These are phyloP conservation scores for Diphasiastrum complanatum DNA, from an alignment of 83 land plant species.

Conservation along the genomic window DNA sequence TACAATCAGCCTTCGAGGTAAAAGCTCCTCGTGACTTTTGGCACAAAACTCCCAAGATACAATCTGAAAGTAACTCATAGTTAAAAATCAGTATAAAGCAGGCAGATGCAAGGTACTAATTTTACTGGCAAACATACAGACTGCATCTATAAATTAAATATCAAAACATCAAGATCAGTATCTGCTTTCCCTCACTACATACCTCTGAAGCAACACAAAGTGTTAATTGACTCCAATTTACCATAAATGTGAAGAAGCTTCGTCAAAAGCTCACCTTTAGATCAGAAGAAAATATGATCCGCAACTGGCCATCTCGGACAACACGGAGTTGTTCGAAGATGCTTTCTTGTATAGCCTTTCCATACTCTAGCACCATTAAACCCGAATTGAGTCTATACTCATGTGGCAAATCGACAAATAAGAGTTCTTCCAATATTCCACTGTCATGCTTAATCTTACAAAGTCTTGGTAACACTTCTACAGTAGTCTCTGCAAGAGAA, in stretches of 20 bases:
- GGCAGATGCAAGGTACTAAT: too few relatives aligned
- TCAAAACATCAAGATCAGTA: too few relatives aligned
- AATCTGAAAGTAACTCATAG: too few relatives aligned
- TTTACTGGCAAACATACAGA: too few relatives aligned
- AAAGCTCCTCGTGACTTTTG: conserved; percentile 11
- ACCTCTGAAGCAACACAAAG: too few relatives aligned
- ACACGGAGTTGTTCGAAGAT: conserved; percentile 97
- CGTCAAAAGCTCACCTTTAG: too few relatives aligned
- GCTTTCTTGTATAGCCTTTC: conserved; percentile 81
- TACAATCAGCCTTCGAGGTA: conserved; percentile 11
- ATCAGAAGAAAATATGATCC: conserved; percentile 72
- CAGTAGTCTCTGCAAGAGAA: conserved; percentile 58
- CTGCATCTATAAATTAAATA: too few relatives aligned
- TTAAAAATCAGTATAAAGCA: too few relatives aligned
- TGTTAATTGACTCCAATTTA: too few relatives aligned
- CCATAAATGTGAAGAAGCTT: too few relatives aligned
- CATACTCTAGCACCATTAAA: conserved; percentile 65
- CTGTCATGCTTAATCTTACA: conserved; percentile 76
- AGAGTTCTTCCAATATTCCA: conserved; percentile 73
- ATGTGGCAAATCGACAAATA: conserved; percentile 68
- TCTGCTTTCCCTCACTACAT: too few relatives aligned
- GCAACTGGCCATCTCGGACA: conserved; percentile 85
- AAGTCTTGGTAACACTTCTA: conserved; percentile 79
- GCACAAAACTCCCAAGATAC: conserved; percentile 17
- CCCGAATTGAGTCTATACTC: conserved; percentile 60